Evolutionary conservation across 176 grass and related monocot species (phyloP), one percentile per base, ranked within the genome.

Genomic region (Leersia perrieri): DNA sequence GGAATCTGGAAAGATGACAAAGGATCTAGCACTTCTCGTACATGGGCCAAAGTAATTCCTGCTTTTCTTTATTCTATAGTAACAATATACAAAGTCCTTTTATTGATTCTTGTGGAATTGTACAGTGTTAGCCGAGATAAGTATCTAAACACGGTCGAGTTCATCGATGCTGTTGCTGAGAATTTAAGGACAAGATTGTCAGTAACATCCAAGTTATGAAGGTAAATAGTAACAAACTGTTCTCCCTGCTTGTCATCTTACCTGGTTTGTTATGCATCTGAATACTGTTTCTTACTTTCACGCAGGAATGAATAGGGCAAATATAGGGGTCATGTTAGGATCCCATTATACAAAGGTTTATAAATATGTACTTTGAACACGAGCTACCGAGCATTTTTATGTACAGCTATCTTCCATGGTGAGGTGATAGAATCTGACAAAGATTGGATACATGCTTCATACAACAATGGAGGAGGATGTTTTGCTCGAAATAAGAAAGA

Each of bases 1-100:
- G 31, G 92, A 94, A 76, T 91, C 83, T 66, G 92, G 92, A 76
- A 94, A 94, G 79, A 94, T 94, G 92, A 94, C 92, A 63, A 94
- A 94, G 68, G 89, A 94, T 82, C 89, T 94, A 11, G 92, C 92
- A 49, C 68, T 91, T 75, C 89, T 94, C 47, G 78, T 89, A 63
- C 92, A 91, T 35, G 89, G 92, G 57, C 40, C 89, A 53, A 87
- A 83, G 92, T 94, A 89, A 60, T 66, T 78, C n/a, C 79, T 5
- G 10, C 34, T 57, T 12, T 76, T 75, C 42, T 6, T 25, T 22
- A 69, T 78, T 30, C 53, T 68, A 15, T 45, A 42, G 22, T 68
- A 68, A 15, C 3, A 18, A 81, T 6, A 63, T 74, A 28, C 15
- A 32, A 32, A 27, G 18, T 66, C 33, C 25, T 14, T 69, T 27